Conservation (phyloP, 2,329 filamentous ascomycete species). For the Trichoderma sp. region DNA sequence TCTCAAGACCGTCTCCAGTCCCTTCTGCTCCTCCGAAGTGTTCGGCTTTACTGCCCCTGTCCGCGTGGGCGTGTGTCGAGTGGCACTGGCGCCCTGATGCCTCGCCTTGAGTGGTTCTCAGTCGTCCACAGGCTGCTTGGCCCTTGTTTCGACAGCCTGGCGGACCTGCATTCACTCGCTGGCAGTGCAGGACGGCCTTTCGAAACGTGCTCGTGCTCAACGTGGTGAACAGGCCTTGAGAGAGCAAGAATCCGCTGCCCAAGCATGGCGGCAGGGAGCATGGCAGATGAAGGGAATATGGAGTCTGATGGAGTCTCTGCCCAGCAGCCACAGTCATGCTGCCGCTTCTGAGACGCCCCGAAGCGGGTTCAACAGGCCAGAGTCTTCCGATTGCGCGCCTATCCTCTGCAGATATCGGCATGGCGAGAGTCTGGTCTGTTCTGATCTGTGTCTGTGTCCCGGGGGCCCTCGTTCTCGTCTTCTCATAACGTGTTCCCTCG, state of each 20-base stretch:
- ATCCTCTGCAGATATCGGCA: background rate
- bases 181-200: constrained; percentile 9
- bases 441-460: background rate
- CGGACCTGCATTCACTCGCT: constrained; percentile 22
- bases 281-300: too few relatives aligned
- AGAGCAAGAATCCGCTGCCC: constrained; percentile 4
- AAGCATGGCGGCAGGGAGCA: background rate
- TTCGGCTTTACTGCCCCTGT: background rate
- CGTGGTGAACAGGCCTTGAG: constrained; percentile 1
- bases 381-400: constrained; percentile 22
- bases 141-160: constrained; percentile 21
- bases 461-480: background rate
- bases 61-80: constrained; percentile 26
- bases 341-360: constrained; percentile 24
- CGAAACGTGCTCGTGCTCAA: constrained; percentile 15
- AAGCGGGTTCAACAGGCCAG: constrained; percentile 1
- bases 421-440: too few relatives aligned
- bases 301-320: too few relatives aligned
- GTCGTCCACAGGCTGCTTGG: constrained; percentile 8
- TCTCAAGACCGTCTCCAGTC: constrained; percentile 1
- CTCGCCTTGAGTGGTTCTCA: constrained; percentile 28
- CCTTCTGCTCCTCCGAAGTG: background rate
- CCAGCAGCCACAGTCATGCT: background rate
- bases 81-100: constrained; percentile 28
- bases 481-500: background rate